A percentile compares a stretch with the other conserved stretches of the same genome.
phyloP scores from a whole-genome alignment of 1,139 yeast species.

The Suhomyces coccinellae region DNA sequence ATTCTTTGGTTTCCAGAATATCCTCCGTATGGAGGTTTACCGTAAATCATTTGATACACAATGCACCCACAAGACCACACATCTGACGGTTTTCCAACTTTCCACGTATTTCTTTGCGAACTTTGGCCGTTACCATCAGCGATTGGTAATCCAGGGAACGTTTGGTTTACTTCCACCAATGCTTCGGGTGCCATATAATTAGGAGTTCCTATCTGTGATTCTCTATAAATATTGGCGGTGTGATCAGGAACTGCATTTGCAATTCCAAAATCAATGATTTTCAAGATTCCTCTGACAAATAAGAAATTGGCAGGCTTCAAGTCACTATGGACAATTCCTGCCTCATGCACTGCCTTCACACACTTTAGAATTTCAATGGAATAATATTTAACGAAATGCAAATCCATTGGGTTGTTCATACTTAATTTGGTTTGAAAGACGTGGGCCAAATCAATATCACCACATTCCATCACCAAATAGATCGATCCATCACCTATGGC shows the following conservation, averaged over 20 bases:
- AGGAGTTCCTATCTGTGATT: conserved; percentile 92
- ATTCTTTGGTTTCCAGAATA: conserved; percentile 78
- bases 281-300: conserved; percentile 79
- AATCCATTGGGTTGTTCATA: conserved; percentile 54
- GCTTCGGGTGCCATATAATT: conserved; percentile 99
- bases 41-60: conserved; percentile 92
- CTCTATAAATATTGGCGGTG: conserved; percentile 86
- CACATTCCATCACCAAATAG: conserved; percentile 89
- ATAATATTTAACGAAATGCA: conserved; percentile 79
- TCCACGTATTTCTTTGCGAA: conserved; percentile 57
- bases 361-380: conserved; percentile 80
- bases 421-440: conserved; percentile 63
- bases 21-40: conserved; percentile 85
- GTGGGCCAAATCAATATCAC: conserved; percentile 87
- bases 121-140: conserved; percentile 6
- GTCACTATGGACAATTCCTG: conserved; percentile 92
- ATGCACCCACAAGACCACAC: conserved; percentile 99
- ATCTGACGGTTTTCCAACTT: conserved; percentile 93
- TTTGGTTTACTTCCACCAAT: conserved; percentile 58
- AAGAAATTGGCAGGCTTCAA: conserved; percentile 94
- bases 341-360: conserved; percentile 82
- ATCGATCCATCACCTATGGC: conserved; percentile 66
- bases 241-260: conserved; percentile 94
- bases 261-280: conserved; percentile 93
- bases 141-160: conserved; percentile 27